These are phyloP conservation scores for Leishmania braziliensis DNA, from an alignment of 208 protist species.

Conservation along the genomic window DNA sequence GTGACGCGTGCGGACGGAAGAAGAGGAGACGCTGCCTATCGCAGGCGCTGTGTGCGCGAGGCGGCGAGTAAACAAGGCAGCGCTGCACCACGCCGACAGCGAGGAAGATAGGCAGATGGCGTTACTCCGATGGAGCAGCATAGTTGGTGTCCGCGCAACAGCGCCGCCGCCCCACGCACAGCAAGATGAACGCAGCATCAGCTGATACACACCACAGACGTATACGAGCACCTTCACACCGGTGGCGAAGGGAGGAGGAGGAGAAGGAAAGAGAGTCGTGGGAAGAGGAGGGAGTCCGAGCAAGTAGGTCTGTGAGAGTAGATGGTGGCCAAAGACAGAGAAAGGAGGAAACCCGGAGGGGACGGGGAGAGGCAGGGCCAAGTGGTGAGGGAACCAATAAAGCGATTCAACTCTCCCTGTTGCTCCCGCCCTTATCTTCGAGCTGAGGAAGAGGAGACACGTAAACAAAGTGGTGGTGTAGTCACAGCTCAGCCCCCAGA, in stretches of 20 bases:
- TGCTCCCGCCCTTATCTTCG: background rate
- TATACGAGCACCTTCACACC: background rate
- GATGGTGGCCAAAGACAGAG: background rate
- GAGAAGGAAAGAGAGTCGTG: background rate
- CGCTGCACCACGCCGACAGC: background rate
- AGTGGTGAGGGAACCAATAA: background rate
- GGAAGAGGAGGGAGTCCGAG: background rate
- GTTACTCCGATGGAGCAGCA: background rate
- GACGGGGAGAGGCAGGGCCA: background rate
- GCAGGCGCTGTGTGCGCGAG: background rate
- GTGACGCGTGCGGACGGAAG: constrained; percentile 1
- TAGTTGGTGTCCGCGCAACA: background rate
- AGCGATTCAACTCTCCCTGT: background rate
- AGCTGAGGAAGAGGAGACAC: background rate
- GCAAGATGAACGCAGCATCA: constrained; percentile 19
- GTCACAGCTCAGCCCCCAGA: background rate
- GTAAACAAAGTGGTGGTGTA: background rate
- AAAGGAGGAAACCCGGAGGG: background rate
- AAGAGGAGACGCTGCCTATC: background rate
- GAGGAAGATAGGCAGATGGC: background rate
- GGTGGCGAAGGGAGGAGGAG: background rate
- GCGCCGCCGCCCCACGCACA: constrained; percentile 5
- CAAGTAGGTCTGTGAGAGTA: background rate
- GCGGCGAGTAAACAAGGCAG: background rate
- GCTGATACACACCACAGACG: background rate